These are phyloP conservation scores for Sporobolomyces roseus DNA, from an alignment of 768 basidiomycete genomes.

Conservation along the genomic window DNA sequence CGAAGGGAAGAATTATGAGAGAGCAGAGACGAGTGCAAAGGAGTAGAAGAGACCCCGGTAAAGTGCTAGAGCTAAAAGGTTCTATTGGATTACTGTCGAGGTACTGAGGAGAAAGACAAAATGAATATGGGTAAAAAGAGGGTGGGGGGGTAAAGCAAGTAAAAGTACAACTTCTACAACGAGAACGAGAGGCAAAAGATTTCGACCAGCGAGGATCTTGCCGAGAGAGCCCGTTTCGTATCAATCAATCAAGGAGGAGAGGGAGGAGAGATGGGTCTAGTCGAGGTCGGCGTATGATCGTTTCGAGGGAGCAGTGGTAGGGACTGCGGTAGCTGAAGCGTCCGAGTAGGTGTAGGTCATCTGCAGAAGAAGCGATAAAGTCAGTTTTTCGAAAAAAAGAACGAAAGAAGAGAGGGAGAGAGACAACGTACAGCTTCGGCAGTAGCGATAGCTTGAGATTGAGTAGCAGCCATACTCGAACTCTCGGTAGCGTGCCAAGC, in stretches of 20 bases:
- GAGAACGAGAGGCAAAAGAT: too few relatives aligned
- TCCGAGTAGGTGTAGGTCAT: slow-evolving; percentile 27
- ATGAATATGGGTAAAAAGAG: too few relatives aligned
- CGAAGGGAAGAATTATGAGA: too few relatives aligned
- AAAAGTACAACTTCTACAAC: too few relatives aligned
- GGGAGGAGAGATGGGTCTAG: neutral
- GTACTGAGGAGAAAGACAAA: too few relatives aligned
- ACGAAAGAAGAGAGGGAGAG: neutral
- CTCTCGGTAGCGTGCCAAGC: slow-evolving; percentile 21
- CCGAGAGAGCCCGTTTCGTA: too few relatives aligned
- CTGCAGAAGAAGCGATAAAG: neutral
- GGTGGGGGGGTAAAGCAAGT: too few relatives aligned
- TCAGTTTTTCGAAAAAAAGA: neutral
- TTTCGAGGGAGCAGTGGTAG: slow-evolving; percentile 24
- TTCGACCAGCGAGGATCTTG: too few relatives aligned
- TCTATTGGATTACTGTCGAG: too few relatives aligned
- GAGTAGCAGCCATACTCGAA: slow-evolving; percentile 18
- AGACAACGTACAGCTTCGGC: slow-evolving; percentile 27
- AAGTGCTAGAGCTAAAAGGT: too few relatives aligned
- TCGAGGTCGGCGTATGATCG: slow-evolving; percentile 23
- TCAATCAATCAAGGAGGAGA: neutral
- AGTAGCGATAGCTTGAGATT: slow-evolving; percentile 19
- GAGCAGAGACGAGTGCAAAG: too few relatives aligned
- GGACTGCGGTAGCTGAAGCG: slow-evolving; percentile 22
- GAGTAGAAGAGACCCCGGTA: too few relatives aligned